These are phyloP conservation scores for Talaromyces funiculosus DNA, from an alignment of 2,329 filamentous ascomycete species.

Conservation along the genomic window DNA sequence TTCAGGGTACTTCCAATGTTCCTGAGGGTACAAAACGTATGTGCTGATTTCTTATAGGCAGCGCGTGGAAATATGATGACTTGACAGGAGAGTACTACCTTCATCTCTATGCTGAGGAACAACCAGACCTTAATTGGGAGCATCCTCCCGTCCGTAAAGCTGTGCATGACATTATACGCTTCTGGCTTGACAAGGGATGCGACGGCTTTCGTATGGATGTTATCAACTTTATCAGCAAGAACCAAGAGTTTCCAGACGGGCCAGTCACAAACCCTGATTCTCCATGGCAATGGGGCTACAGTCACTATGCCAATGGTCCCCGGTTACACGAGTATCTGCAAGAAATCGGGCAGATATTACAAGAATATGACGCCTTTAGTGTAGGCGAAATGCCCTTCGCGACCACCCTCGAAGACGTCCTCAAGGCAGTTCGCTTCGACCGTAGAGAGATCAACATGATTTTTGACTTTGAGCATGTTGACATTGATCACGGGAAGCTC, in stretches of 20 bases:
- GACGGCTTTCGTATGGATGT: conserved; percentile 71
- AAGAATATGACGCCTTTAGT: conserved; percentile 54
- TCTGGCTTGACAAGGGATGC: conserved; percentile 71
- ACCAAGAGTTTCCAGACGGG: conserved; percentile 47
- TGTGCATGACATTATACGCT: conserved; percentile 67
- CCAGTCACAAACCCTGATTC: conserved; percentile 27
- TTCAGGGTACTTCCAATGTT: conserved; percentile 24
- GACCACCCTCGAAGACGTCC: conserved; percentile 44
- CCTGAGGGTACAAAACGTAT: too few species aligned
- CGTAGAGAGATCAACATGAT: conserved; percentile 64
- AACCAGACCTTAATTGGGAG: conserved; percentile 86
- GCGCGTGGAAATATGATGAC: conserved; percentile 58
- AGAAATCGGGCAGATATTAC: conserved; percentile 49
- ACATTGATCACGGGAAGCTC: conserved; percentile 50
- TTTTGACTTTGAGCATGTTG: conserved; percentile 66
- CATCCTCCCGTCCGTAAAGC: conserved; percentile 61
- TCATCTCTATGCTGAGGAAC: conserved; percentile 67
- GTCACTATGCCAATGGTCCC: conserved; percentile 52
- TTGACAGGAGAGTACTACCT: conserved; percentile 70
- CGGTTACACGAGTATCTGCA: conserved; percentile 54
- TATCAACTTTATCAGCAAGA: conserved; percentile 67
- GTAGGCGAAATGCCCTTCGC: conserved; percentile 57
- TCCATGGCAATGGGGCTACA: conserved; percentile 33
- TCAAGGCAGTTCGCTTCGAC: conserved; percentile 51
- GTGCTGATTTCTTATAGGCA: conserved; percentile 20